Percentiles rank a stretch among this genome's conserved stretches.
phyloP scores from a whole-genome alignment of 2,329 filamentous ascomycete species.

The Pleoardoris graminearum region DNA sequence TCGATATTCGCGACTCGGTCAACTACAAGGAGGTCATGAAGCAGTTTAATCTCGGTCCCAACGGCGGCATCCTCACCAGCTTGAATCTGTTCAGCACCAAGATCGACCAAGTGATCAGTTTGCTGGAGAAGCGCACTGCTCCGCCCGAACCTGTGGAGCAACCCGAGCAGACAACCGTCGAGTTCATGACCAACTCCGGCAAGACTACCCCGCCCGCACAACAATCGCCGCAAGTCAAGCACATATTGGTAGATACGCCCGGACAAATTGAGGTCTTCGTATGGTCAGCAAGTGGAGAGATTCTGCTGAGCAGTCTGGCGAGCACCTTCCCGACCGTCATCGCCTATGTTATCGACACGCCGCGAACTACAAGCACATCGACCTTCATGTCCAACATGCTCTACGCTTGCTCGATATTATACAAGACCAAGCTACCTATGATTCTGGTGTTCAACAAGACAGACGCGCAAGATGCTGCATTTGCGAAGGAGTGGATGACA shows the following conservation, averaged over 20 bases:
- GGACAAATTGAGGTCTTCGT: constrained; percentile 99
- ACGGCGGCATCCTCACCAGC: constrained; percentile 93
- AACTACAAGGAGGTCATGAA: constrained; percentile 99
- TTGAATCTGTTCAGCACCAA: constrained; percentile 97
- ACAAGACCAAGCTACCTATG: constrained; percentile 99
- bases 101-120: constrained; percentile 87
- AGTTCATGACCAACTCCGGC: constrained; percentile 42
- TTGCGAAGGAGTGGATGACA: constrained; percentile 99
- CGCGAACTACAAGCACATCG: constrained; percentile 85
- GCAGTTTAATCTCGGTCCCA: constrained; percentile 96
- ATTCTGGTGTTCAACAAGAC: constrained; percentile 99
- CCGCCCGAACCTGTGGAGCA: constrained; percentile 48
- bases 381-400: constrained; percentile 99
- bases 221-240: constrained; percentile 64
- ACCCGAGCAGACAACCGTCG: constrained; percentile 38
- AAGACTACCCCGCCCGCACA: constrained; percentile 40
- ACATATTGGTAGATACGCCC: constrained; percentile 92
- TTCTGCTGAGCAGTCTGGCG: constrained; percentile 88
- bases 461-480: constrained; percentile 86
- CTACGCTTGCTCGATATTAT: constrained; percentile 96
- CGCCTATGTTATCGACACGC: constrained; percentile 96
- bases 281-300: constrained; percentile 94
- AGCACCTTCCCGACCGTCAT: constrained; percentile 96
- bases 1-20: constrained; percentile 97
- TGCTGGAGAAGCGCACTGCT: constrained; percentile 85